Percentiles rank a stretch among this genome's conserved stretches.
phyloP scores from a whole-genome alignment of 225 moss, liverwort and hornwort genomes.

The Physcomitrellopsis africana region DNA sequence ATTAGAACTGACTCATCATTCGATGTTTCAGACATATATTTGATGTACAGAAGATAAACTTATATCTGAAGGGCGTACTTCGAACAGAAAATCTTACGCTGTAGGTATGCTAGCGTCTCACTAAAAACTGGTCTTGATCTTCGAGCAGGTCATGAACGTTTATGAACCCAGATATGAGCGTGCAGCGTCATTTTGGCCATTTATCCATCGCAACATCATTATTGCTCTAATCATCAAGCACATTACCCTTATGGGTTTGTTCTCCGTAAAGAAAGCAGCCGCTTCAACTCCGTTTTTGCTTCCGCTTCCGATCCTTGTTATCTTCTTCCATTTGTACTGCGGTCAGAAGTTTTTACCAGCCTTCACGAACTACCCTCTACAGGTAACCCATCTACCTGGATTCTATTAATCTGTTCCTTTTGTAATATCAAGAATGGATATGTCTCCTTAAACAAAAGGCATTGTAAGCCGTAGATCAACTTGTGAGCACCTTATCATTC shows the following conservation, averaged over 20 bases:
- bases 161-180: slow-evolving; percentile 82
- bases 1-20: background rate
- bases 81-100: background rate
- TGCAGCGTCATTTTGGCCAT: slow-evolving; percentile 74
- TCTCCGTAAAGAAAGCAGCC: slow-evolving; percentile 68
- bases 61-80: background rate
- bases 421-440: background rate
- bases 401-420: slow-evolving; percentile 8
- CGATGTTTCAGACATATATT: background rate
- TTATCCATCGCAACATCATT: slow-evolving; percentile 70
- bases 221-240: slow-evolving; percentile 73
- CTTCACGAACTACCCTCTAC: slow-evolving; percentile 69
- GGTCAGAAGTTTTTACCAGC: slow-evolving; percentile 54
- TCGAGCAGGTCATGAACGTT: slow-evolving; percentile 67
- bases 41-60: slow-evolving; percentile 3
- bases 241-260: slow-evolving; percentile 70
- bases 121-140: background rate
- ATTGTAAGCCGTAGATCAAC: background rate
- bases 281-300: slow-evolving; percentile 79
- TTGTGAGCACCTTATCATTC: slow-evolving; percentile 15
- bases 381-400: slow-evolving; percentile 45
- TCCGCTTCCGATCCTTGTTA: slow-evolving; percentile 68
- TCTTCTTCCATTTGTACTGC: slow-evolving; percentile 75
- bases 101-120: slow-evolving; percentile 14
- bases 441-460: no score